A percentile compares a stretch with the other conserved stretches of the same genome.
phyloP scores from a whole-genome alignment of 257 asterid species.

The Oldenlandia corymbosa region DNA sequence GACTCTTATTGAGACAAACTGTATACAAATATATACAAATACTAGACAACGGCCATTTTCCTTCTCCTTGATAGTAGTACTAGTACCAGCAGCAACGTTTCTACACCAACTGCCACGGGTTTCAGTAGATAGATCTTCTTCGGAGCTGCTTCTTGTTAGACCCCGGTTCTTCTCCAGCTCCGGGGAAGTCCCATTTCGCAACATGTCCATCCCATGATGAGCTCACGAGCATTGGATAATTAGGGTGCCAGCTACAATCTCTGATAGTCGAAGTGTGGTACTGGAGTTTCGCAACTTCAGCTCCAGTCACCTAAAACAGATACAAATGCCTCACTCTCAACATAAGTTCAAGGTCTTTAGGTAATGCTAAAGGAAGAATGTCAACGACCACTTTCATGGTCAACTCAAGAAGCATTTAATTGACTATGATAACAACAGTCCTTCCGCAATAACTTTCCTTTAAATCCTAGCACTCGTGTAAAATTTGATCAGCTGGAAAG shows the following conservation, averaged over 20 bases:
- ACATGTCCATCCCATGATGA: slow-evolving; percentile 87
- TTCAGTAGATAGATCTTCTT: slow-evolving; percentile 24
- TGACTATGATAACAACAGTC: background rate
- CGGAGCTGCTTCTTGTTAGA: slow-evolving; percentile 24
- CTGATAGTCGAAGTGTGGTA: slow-evolving; percentile 64
- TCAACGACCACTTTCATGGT: no score
- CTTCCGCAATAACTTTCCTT: background rate
- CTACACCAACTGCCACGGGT: background rate
- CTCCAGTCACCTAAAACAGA: slow-evolving; percentile 70
- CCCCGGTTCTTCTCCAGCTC: slow-evolving; percentile 31
- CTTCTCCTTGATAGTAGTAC: no score
- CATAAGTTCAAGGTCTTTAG: background rate
- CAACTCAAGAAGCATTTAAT: background rate
- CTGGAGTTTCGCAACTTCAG: slow-evolving; percentile 54
- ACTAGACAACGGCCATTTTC: background rate
- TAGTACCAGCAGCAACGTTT: background rate
- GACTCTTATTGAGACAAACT: background rate
- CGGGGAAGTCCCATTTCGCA: slow-evolving; percentile 72
- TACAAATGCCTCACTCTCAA: background rate
- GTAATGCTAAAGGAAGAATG: no score
- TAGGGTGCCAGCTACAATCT: slow-evolving; percentile 90
- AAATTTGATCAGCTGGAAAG: background rate
- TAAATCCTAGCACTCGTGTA: background rate
- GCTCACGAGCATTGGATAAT: slow-evolving; percentile 72
- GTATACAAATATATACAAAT: background rate